Evolutionary conservation across 345 rosid species (phyloP).

Genomic region (Murraya koenigii): DNA sequence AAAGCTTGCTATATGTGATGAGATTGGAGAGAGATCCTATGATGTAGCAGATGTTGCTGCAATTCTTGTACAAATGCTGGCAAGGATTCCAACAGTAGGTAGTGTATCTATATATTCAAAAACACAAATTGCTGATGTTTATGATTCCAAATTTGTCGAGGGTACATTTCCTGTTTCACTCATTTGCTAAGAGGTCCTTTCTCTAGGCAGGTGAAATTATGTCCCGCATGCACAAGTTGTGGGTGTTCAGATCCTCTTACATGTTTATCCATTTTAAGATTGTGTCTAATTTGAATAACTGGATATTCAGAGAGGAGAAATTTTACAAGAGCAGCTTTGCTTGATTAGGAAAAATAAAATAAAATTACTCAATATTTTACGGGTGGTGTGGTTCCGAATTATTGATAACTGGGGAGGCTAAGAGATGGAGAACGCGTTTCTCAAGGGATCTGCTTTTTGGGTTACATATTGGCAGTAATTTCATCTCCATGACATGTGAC

Average conservation of each 20-base stretch:
- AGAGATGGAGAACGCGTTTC: background rate
- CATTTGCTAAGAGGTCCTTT: background rate
- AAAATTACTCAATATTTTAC: background rate
- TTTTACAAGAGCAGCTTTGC: background rate
- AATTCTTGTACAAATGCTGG: slow-evolving; percentile 78
- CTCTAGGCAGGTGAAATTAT: background rate
- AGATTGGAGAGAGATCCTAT: slow-evolving; percentile 95
- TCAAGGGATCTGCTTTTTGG: background rate
- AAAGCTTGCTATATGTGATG: slow-evolving; percentile 95
- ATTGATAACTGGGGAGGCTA: background rate
- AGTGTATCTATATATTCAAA: slow-evolving; percentile 7
- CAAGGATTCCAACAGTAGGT: slow-evolving; percentile 73
- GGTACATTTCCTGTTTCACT: background rate
- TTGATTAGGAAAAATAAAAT: background rate
- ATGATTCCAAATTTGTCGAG: background rate
- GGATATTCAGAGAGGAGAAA: background rate
- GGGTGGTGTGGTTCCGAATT: background rate
- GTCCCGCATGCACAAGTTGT: background rate
- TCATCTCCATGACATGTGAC: background rate
- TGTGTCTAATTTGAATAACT: background rate
- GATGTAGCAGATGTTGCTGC: slow-evolving; percentile 79
- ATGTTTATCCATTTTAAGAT: background rate
- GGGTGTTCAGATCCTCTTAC: background rate
- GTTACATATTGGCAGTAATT: background rate
- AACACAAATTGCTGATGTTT: slow-evolving; percentile 2